Evolutionary conservation across 2,329 filamentous ascomycete genomes (phyloP).

Genomic region (Alternaria brassicicola): DNA sequence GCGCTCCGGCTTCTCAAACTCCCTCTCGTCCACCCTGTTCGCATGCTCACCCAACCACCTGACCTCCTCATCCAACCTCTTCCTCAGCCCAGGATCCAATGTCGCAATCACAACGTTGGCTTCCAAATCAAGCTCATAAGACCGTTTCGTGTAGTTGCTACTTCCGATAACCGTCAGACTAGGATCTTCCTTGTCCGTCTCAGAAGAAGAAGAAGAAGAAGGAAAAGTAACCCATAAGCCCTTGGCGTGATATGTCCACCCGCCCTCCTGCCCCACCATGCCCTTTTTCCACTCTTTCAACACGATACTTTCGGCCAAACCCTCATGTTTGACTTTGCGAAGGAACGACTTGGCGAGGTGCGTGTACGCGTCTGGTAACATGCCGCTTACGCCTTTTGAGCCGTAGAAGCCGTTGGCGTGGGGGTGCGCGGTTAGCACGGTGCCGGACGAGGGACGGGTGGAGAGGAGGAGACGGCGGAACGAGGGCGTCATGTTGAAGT

Average conservation of each 20-base stretch:
- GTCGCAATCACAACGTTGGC: conserved; percentile 88
- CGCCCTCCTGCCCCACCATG: conserved; percentile 76
- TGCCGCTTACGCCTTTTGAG: conserved; percentile 83
- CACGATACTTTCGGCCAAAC: conserved; percentile 64
- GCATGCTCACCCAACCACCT: conserved; percentile 79
- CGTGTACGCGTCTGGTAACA: conserved; percentile 91
- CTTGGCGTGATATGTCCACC: conserved; percentile 98
- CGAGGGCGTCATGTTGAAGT: conserved; percentile 93
- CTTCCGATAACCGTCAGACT: conserved; percentile 85
- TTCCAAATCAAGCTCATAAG: conserved; percentile 90
- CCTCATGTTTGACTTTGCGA: conserved; percentile 61
- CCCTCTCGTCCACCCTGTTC: conserved; percentile 70
- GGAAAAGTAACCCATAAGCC: conserved; percentile 87
- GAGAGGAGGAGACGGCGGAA: conserved; percentile 80
- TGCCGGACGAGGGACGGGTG: conserved; percentile 72
- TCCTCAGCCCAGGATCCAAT: conserved; percentile 71
- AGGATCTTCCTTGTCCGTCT: conserved; percentile 57
- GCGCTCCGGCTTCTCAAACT: conserved; percentile 80
- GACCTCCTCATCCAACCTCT: conserved; percentile 78
- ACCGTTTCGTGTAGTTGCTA: conserved; percentile 94
- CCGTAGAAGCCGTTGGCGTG: conserved; percentile 95
- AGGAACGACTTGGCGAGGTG: conserved; percentile 85
- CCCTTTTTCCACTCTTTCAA: conserved; percentile 90
- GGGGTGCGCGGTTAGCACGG: conserved; percentile 89
- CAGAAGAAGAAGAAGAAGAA: not conserved